These are phyloP conservation scores for Sporisorium reilianum DNA, from an alignment of 1,284 basidiomycete species.

Conservation along the genomic window DNA sequence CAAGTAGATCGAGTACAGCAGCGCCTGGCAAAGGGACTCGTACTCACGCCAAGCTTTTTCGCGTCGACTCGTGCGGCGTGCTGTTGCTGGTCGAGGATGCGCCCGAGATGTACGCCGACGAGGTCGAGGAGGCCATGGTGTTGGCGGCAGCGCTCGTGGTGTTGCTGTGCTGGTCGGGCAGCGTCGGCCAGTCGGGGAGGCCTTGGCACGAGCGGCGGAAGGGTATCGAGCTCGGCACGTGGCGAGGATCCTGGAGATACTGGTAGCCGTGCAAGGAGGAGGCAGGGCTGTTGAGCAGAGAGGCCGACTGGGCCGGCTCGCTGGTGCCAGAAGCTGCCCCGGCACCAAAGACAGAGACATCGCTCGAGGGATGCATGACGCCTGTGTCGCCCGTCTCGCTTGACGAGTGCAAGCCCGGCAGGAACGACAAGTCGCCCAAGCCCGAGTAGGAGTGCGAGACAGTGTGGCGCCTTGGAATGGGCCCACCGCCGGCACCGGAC, in stretches of 20 bases:
- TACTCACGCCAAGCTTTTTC: conserved; percentile 38
- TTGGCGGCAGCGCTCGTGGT: not conserved
- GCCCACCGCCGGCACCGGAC: not conserved
- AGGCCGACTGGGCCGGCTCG: conserved; percentile 28
- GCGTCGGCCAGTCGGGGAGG: conserved; percentile 35
- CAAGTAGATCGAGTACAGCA: conserved; percentile 19
- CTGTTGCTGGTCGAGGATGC: not conserved
- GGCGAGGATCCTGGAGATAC: conserved; percentile 33
- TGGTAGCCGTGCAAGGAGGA: conserved; percentile 45
- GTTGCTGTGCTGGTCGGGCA: conserved; percentile 8
- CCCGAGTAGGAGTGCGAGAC: conserved; percentile 40
- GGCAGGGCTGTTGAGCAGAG: conserved; percentile 48
- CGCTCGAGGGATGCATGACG: conserved; percentile 19
- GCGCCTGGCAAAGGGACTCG: conserved; percentile 34
- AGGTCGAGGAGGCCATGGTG: not conserved
- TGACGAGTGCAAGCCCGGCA: conserved; percentile 20
- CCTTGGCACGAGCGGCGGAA: conserved; percentile 38
- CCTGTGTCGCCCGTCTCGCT: conserved; percentile 18
- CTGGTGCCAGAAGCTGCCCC: conserved; percentile 18
- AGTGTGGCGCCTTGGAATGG: conserved; percentile 45
- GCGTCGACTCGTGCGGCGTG: conserved; percentile 19
- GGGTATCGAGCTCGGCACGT: conserved; percentile 29
- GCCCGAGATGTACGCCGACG: conserved; percentile 13
- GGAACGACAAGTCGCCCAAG: conserved; percentile 29
- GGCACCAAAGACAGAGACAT: conserved; percentile 20